These are phyloP conservation scores for Phytophthora palmivora DNA, from an alignment of 352 stramenopile genomes.

Conservation along the genomic window DNA sequence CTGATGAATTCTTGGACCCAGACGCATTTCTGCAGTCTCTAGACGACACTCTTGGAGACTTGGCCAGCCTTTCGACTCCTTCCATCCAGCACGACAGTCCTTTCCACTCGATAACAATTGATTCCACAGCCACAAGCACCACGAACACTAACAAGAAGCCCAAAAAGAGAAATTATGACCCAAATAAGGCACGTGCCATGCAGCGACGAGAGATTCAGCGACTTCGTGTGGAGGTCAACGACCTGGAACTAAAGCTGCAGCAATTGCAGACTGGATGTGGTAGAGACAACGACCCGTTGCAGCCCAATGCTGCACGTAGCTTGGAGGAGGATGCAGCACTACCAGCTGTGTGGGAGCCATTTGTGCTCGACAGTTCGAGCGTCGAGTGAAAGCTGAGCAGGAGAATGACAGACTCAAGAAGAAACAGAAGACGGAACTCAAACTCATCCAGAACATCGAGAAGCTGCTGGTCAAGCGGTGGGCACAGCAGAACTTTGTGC, in stretches of 20 bases:
- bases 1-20: neutral
- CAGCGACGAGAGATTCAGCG: constrained; percentile 4
- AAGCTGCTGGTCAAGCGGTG: constrained; percentile 29
- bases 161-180: constrained; percentile 28
- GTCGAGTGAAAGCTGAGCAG: constrained; percentile 24
- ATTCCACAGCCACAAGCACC: neutral
- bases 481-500: constrained; percentile 1
- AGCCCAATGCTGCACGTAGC: neutral
- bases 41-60: neutral
- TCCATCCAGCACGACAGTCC: neutral
- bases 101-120: neutral
- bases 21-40: neutral
- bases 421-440: constrained; percentile 13
- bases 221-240: constrained; percentile 6
- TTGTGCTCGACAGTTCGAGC: constrained; percentile 27
- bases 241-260: constrained; percentile 11
- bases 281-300: neutral
- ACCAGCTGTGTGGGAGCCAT: constrained; percentile 33
- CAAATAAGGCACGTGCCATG: constrained; percentile 25
- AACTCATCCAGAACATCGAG: constrained; percentile 21
- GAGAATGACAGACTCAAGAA: constrained; percentile 39
- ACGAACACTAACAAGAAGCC: neutral
- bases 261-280: constrained; percentile 2
- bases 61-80: neutral
- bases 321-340: neutral